phyloP scores from a whole-genome alignment of 768 basidiomycete species.

The Trametes meyenii region DNA sequence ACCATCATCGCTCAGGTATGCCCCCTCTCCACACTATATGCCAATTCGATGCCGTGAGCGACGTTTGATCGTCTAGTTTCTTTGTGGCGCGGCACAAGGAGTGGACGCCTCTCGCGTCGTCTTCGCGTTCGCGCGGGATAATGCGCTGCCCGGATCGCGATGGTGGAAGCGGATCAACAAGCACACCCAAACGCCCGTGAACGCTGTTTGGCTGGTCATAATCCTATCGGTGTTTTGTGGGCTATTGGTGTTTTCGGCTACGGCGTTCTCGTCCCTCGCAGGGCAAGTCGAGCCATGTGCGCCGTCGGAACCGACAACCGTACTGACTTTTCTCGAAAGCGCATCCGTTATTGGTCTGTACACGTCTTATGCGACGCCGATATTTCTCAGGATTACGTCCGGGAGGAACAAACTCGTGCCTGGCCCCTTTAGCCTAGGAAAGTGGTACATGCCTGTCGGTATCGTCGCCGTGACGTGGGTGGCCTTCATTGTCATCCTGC shows the following conservation, averaged over 20 bases:
- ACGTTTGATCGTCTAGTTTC: constrained; percentile 47
- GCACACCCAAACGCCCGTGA: constrained; percentile 68
- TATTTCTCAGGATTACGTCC: constrained; percentile 71
- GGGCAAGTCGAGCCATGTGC: constrained; percentile 45
- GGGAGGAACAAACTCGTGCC: constrained; percentile 59
- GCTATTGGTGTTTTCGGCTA: constrained; percentile 62
- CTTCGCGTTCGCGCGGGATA: constrained; percentile 74
- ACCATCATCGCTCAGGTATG: constrained; percentile 63
- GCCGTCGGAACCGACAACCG: neutral
- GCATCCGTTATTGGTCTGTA: constrained; percentile 74
- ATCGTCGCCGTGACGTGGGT: constrained; percentile 68
- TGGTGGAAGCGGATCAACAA: constrained; percentile 66
- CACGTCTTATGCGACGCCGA: constrained; percentile 66
- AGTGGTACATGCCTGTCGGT: constrained; percentile 62
- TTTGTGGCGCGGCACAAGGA: constrained; percentile 72
- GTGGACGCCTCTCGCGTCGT: constrained; percentile 77
- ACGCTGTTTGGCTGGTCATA: constrained; percentile 78
- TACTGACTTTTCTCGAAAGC: constrained; percentile 36
- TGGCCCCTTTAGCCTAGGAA: constrained; percentile 63
- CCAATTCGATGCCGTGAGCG: neutral
- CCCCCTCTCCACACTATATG: neutral
- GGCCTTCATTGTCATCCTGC: constrained; percentile 57
- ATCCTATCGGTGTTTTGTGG: constrained; percentile 56
- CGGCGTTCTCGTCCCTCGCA: constrained; percentile 66
- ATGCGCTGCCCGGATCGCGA: constrained; percentile 70